A percentile compares a stretch with the other conserved stretches of the same genome.
Evolutionary conservation across 768 basidiomycete genomes (phyloP).

Genomic region (Brasilioporus rufonigricans): DNA sequence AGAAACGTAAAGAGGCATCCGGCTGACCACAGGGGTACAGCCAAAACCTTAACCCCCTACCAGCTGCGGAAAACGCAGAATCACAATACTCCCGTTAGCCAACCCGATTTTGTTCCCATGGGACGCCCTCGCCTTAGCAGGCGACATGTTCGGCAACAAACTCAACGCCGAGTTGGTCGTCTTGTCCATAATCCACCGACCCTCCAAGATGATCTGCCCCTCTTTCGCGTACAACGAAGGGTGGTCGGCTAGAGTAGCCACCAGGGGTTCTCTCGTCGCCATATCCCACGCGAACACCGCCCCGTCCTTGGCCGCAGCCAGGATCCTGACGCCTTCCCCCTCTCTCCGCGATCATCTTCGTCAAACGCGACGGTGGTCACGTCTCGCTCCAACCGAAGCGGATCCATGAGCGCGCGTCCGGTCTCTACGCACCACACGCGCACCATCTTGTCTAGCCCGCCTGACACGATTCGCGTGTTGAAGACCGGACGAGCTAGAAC

Average conservation of each 20-base stretch:
- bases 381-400: constrained; percentile 20
- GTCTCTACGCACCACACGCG: constrained; percentile 29
- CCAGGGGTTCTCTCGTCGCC: constrained; percentile 18
- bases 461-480: constrained; percentile 32
- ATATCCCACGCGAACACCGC: constrained; percentile 29
- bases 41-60: too few relatives aligned
- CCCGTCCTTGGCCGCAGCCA: constrained; percentile 23
- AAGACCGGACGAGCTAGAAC: too few relatives aligned
- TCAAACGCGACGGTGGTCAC: constrained; percentile 25
- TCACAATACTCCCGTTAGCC: constrained; percentile 29
- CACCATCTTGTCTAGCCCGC: constrained; percentile 29
- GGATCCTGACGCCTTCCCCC: constrained; percentile 8
- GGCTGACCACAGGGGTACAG: not conserved
- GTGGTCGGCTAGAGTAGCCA: constrained; percentile 20
- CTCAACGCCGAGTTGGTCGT: constrained; percentile 11
- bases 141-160: constrained; percentile 31
- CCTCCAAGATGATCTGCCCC: constrained; percentile 16
- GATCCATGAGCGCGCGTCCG: constrained; percentile 18
- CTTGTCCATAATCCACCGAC: constrained; percentile 26
- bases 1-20: too few relatives aligned
- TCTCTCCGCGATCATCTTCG: not conserved
- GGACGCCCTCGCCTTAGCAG: constrained; percentile 22
- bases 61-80: constrained; percentile 23
- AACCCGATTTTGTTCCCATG: constrained; percentile 22
- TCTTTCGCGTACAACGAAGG: constrained; percentile 5